Evolutionary conservation across 1,139 yeast species (phyloP).

Genomic region (Kurtzmaniella quercitrusa): DNA sequence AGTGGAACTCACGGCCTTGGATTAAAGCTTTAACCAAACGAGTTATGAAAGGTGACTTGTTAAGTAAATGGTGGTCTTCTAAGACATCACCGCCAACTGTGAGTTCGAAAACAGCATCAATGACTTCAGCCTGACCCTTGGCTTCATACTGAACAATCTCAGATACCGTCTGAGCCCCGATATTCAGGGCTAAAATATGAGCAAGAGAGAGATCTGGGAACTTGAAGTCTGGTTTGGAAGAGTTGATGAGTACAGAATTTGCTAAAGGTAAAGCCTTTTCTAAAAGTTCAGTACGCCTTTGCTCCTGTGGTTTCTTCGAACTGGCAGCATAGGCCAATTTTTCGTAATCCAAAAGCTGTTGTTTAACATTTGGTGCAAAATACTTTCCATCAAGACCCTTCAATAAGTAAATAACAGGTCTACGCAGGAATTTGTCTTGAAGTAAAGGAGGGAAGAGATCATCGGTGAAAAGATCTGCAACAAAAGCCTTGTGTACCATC

Average conservation of each 20-base stretch:
- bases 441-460: slow-evolving; percentile 57
- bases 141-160: slow-evolving; percentile 56
- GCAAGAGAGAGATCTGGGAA: slow-evolving; percentile 18
- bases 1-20: slow-evolving; percentile 57
- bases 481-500: slow-evolving; percentile 68
- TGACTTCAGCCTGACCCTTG: slow-evolving; percentile 43
- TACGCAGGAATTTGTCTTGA: slow-evolving; percentile 74
- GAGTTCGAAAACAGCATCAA: slow-evolving; percentile 50
- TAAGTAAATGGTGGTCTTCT: slow-evolving; percentile 61
- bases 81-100: slow-evolving; percentile 69
- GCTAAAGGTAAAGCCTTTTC: slow-evolving; percentile 64
- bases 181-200: slow-evolving; percentile 55
- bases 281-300: slow-evolving; percentile 68
- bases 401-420: slow-evolving; percentile 81
- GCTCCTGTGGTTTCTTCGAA: slow-evolving; percentile 80
- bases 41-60: slow-evolving; percentile 66
- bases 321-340: slow-evolving; percentile 63
- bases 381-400: slow-evolving; percentile 79
- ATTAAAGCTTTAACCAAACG: slow-evolving; percentile 76
- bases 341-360: slow-evolving; percentile 57
- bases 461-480: slow-evolving; percentile 50
- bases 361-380: slow-evolving; percentile 67
- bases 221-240: slow-evolving; percentile 22
- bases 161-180: slow-evolving; percentile 79
- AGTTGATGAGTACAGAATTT: slow-evolving; percentile 49